Conservation (phyloP, 139 green algal genomes). For the Chlamydomonas sp. region DNA sequence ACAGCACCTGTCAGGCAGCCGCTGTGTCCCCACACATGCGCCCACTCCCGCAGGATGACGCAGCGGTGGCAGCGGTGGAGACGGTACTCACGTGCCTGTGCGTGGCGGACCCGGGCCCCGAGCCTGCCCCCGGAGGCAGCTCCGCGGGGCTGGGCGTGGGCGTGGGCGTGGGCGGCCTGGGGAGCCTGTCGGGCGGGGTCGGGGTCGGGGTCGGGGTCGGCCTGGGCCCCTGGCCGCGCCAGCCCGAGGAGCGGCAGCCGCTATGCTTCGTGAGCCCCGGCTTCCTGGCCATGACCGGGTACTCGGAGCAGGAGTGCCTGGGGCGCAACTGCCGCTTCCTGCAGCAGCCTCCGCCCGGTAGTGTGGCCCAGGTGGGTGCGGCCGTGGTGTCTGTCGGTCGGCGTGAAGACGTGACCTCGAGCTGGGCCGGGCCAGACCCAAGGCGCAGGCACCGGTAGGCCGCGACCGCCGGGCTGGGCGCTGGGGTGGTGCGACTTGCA, state of each 20-base stretch:
- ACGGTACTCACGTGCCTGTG: no score
- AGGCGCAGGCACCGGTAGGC: not conserved
- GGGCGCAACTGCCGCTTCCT: conserved; percentile 46
- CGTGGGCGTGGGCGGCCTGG: not conserved
- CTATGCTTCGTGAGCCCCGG: conserved; percentile 53
- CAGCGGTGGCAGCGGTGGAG: no score
- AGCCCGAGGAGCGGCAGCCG: conserved; percentile 39
- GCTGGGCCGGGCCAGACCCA: not conserved
- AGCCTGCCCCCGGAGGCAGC: no score
- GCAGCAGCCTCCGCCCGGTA: conserved; percentile 15
- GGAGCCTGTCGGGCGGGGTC: conserved; percentile 19
- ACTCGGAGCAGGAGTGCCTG: conserved; percentile 43
- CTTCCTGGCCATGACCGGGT: conserved; percentile 46
- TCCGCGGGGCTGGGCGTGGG: not conserved
- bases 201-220: conserved; percentile 29
- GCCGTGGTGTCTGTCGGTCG: not conserved
- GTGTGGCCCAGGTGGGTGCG: no score
- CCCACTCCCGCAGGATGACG: no score
- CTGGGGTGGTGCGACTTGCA: not conserved
- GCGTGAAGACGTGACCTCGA: not conserved
- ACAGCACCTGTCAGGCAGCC: no score
- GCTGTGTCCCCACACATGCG: no score
- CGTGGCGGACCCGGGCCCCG: no score
- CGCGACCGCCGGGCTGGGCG: not conserved
- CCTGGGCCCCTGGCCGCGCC: conserved; percentile 32